Conservation (phyloP, 1,284 basidiomycete genomes). For the Takashimella koratensis region DNA sequence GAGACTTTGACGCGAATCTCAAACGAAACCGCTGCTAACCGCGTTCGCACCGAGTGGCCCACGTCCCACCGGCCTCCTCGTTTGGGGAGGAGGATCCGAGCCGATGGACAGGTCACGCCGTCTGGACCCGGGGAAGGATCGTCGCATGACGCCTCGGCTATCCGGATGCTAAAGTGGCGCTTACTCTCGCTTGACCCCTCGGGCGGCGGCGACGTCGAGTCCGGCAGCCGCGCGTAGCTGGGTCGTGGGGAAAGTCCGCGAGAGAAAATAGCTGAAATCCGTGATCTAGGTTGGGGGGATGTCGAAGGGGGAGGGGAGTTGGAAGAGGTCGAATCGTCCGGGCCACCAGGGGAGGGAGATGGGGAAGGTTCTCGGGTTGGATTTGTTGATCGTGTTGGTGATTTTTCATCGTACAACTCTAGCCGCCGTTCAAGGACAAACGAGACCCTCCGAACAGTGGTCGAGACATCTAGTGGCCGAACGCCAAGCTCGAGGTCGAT, state of each 20-base stretch:
- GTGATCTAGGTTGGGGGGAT: neutral
- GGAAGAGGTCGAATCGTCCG: neutral
- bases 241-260: neutral
- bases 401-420: conserved; percentile 12
- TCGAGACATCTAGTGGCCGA: conserved; percentile 22
- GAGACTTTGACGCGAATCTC: conserved; percentile 27
- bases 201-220: conserved; percentile 1
- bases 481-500: conserved; percentile 26
- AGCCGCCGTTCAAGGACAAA: conserved; percentile 30
- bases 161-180: neutral
- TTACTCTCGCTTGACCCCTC: neutral
- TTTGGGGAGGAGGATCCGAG: conserved; percentile 21
- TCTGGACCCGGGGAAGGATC: conserved; percentile 9
- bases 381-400: conserved; percentile 1
- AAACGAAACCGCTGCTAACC: conserved; percentile 27
- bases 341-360: neutral
- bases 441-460: conserved; percentile 23
- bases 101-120: conserved; percentile 17
- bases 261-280: neutral
- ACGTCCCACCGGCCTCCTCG: conserved; percentile 34
- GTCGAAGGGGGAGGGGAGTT: neutral
- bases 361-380: neutral
- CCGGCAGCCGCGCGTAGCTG: neutral
- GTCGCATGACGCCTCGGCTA: conserved; percentile 21
- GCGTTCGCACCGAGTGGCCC: conserved; percentile 32